Evolutionary conservation across 177 flowering plant genomes (phyloP).

Genomic region (Vitis hybrid): DNA sequence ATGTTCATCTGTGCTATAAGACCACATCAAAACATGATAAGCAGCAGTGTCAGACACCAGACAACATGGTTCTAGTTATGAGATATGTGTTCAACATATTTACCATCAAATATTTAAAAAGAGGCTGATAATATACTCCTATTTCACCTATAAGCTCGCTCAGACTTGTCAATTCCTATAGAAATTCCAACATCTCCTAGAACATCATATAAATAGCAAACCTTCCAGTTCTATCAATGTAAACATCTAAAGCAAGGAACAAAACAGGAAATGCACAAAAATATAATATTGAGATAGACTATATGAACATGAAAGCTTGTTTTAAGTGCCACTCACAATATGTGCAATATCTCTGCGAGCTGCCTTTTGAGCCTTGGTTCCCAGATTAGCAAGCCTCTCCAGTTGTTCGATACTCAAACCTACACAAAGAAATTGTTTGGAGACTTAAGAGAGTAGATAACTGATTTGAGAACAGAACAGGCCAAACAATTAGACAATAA

Average conservation of each 20-base stretch:
- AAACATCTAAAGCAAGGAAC: neutral
- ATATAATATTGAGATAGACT: neutral
- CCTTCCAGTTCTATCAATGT: neutral
- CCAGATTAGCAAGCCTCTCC: conserved; percentile 71
- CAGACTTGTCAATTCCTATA: too few relatives aligned
- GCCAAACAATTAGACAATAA: neutral
- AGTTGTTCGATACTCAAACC: conserved; percentile 70
- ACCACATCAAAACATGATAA: too few relatives aligned
- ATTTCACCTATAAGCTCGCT: too few relatives aligned
- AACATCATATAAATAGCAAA: neutral
- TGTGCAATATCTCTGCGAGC: conserved; percentile 95
- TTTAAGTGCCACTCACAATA: conserved; percentile 56
- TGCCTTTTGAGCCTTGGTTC: conserved; percentile 72
- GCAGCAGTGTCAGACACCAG: too few relatives aligned
- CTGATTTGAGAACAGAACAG: neutral
- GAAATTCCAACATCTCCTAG: neutral
- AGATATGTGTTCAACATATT: too few relatives aligned
- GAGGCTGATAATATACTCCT: too few relatives aligned
- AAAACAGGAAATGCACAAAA: neutral
- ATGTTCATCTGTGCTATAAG: too few relatives aligned
- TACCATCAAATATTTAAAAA: too few relatives aligned
- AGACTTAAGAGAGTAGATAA: conserved; percentile 2
- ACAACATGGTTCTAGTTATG: too few relatives aligned
- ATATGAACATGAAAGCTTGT: neutral
- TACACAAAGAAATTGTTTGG: conserved; percentile 17